Conservation (phyloP, 768 basidiomycete species). For the Podaxis rugospora region DNA sequence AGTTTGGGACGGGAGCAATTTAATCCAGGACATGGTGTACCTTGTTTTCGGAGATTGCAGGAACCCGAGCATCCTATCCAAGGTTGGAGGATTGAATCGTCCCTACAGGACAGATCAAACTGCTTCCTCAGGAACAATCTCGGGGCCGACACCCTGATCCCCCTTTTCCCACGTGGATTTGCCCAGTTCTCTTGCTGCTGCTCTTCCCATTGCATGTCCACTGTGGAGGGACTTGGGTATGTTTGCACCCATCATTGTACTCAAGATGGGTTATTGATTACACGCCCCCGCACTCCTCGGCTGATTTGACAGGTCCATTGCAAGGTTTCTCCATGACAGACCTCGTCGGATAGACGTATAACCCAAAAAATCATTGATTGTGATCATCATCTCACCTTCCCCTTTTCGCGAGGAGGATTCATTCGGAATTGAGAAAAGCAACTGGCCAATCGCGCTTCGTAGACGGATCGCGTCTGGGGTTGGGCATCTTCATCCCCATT, state of each 20-base stretch:
- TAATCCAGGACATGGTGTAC: background rate
- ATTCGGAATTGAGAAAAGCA: background rate
- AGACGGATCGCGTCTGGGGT: background rate
- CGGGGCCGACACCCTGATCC: slow-evolving; percentile 1
- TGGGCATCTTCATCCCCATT: background rate
- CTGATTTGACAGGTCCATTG: background rate
- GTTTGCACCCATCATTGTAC: background rate
- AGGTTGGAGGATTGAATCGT: background rate
- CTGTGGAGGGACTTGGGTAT: background rate
- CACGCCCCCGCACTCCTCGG: background rate
- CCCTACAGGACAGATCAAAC: background rate
- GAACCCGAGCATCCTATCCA: background rate
- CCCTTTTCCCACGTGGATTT: background rate
- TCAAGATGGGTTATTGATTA: background rate
- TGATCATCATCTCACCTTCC: background rate
- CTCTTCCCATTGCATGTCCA: background rate
- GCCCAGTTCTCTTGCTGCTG: background rate
- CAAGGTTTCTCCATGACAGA: background rate
- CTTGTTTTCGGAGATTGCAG: background rate
- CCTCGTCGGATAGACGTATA: background rate
- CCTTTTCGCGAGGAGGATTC: background rate
- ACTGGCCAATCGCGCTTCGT: background rate
- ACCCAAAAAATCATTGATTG: background rate
- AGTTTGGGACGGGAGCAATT: background rate
- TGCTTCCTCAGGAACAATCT: slow-evolving; percentile 1